A percentile compares a stretch with the other conserved stretches of the same genome.
Evolutionary conservation across 176 grass and related monocot genomes (phyloP).

Genomic region (Metroxylon sagu): DNA sequence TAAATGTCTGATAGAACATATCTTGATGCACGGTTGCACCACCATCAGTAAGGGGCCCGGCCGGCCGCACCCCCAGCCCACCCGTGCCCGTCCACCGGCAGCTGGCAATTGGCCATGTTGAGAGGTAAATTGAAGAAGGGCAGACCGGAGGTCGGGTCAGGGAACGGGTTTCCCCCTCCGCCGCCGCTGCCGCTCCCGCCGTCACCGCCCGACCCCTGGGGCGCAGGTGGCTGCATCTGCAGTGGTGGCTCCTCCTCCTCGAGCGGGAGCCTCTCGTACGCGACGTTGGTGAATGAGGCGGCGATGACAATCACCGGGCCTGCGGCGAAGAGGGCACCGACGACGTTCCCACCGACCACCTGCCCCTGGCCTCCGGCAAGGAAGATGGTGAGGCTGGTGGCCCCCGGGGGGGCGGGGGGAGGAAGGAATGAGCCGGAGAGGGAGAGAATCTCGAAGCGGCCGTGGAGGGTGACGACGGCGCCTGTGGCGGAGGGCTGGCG

Average conservation of each 20-base stretch:
- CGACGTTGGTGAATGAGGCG: slow-evolving; percentile 17
- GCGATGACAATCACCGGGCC: slow-evolving; percentile 16
- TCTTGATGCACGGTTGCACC: not conserved
- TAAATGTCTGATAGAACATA: slow-evolving; percentile 28
- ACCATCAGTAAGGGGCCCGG: slow-evolving; percentile 61
- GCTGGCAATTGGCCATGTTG: not conserved
- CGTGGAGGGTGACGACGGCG: slow-evolving; percentile 11
- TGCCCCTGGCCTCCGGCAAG: slow-evolving; percentile 12
- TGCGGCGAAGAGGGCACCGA: slow-evolving; percentile 1
- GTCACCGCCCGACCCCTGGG: not conserved
- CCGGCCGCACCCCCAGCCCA: slow-evolving; percentile 23
- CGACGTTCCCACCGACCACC: slow-evolving; percentile 21
- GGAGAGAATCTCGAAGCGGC: slow-evolving; percentile 12
- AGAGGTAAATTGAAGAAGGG: slow-evolving; percentile 13
- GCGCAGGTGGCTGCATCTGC: slow-evolving; percentile 6
- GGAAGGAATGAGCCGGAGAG: slow-evolving; percentile 16
- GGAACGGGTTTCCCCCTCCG: not conserved
- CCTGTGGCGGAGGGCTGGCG: slow-evolving; percentile 15
- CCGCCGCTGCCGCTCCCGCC: not conserved
- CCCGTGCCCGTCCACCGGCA: slow-evolving; percentile 7
- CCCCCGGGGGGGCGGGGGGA: slow-evolving; percentile 9
- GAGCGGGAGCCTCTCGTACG: slow-evolving; percentile 18
- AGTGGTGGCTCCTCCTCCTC: slow-evolving; percentile 8
- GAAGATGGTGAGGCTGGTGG: slow-evolving; percentile 17
- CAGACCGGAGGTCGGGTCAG: not conserved